Evolutionary conservation across 106 monocot species (phyloP).

Genomic region (Iris macrosiphon): DNA sequence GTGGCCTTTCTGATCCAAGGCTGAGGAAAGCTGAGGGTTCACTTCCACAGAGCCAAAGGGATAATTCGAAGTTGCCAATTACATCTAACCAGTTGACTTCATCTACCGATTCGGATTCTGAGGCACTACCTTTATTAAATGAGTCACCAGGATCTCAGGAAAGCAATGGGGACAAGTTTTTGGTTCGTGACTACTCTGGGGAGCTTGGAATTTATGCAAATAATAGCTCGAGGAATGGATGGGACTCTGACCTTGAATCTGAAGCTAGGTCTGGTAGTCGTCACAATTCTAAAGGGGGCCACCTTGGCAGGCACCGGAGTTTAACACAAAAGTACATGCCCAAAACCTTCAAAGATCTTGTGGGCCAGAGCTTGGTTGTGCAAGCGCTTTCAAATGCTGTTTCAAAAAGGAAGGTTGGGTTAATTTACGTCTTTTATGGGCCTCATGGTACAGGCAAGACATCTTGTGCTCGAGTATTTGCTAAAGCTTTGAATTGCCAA

Average conservation of each 20-base stretch:
- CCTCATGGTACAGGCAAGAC: slow-evolving; percentile 95
- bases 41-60: slow-evolving; percentile 23
- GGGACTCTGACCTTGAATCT: slow-evolving; percentile 47
- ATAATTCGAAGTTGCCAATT: slow-evolving; percentile 22
- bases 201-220: slow-evolving; percentile 61
- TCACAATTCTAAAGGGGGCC: slow-evolving; percentile 3
- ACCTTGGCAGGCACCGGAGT: slow-evolving; percentile 39
- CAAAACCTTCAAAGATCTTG: slow-evolving; percentile 76
- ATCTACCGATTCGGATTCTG: slow-evolving; percentile 64
- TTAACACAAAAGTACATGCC: slow-evolving; percentile 92
- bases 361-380: slow-evolving; percentile 88
- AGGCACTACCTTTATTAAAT: slow-evolving; percentile 60
- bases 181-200: slow-evolving; percentile 37
- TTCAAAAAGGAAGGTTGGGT: slow-evolving; percentile 65
- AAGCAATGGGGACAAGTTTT: slow-evolving; percentile 17
- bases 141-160: slow-evolving; percentile 50
- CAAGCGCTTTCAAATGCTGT: slow-evolving; percentile 92
- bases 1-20: slow-evolving; percentile 74
- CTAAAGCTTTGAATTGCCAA: slow-evolving; percentile 79
- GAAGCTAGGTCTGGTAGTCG: slow-evolving; percentile 37
- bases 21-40: slow-evolving; percentile 33
- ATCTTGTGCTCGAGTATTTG: slow-evolving; percentile 90
- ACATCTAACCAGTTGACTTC: slow-evolving; percentile 39
- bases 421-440: slow-evolving; percentile 88
- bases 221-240: slow-evolving; percentile 29